Percentiles rank a stretch among this genome's conserved stretches.
These are phyloP conservation scores for Gomphus bonarii DNA, from an alignment of 1,284 basidiomycete species.

Conservation along the genomic window DNA sequence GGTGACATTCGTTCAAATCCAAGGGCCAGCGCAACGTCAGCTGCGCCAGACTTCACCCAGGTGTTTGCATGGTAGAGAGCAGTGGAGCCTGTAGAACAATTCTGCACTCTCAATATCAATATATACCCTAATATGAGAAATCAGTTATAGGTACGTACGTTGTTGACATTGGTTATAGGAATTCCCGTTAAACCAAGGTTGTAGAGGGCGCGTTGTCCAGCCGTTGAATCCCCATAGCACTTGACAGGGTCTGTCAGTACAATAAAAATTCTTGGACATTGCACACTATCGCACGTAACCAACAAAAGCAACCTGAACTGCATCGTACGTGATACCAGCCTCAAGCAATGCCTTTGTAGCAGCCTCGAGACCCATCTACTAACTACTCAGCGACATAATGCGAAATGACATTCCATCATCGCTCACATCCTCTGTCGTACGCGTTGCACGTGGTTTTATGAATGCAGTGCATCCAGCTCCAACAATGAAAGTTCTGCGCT, in stretches of 20 bases:
- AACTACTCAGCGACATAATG: neutral
- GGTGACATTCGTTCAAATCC: constrained; percentile 86
- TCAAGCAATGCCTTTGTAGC: constrained; percentile 79
- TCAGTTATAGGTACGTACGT: constrained; percentile 21
- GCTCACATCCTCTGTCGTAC: constrained; percentile 58
- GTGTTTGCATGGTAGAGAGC: constrained; percentile 65
- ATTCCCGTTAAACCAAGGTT: constrained; percentile 79
- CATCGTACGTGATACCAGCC: constrained; percentile 78
- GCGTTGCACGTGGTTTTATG: constrained; percentile 62
- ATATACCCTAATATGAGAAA: neutral
- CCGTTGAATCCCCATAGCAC: constrained; percentile 71
- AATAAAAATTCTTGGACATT: neutral
- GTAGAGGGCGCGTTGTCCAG: constrained; percentile 73
- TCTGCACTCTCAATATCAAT: constrained; percentile 20
- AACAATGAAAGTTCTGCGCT: constrained; percentile 50
- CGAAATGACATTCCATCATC: neutral
- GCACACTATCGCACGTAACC: constrained; percentile 35
- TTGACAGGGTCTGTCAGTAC: neutral
- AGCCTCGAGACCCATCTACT: constrained; percentile 72
- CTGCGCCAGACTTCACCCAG: constrained; percentile 58
- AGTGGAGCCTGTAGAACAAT: constrained; percentile 70
- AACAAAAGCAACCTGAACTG: constrained; percentile 66
- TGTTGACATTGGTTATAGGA: constrained; percentile 81
- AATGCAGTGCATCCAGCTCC: constrained; percentile 77
- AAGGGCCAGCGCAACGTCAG: constrained; percentile 71